phyloP scores from a whole-genome alignment of 2,329 filamentous ascomycete species.

The Pseudophaeomoniella oleicola region DNA sequence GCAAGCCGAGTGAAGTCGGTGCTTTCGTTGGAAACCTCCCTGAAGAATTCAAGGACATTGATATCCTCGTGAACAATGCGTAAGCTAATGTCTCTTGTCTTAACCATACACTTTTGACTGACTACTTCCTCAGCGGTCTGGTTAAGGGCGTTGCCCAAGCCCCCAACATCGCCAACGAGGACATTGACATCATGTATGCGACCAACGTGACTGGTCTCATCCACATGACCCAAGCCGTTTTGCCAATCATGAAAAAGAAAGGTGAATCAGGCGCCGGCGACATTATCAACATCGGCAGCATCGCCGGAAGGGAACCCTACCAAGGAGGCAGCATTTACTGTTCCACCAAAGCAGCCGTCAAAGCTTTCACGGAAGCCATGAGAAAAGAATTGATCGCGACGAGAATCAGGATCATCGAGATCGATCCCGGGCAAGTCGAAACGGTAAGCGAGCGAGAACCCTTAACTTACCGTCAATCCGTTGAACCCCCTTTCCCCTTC shows the following conservation, averaged over 20 bases:
- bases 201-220: conserved; percentile 94
- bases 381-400: conserved; percentile 71
- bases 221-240: conserved; percentile 85
- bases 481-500: too few relatives aligned
- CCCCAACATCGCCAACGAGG: conserved; percentile 65
- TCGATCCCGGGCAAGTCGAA: conserved; percentile 88
- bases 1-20: conserved; percentile 58
- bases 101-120: conserved; percentile 2
- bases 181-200: conserved; percentile 75
- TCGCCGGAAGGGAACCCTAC: conserved; percentile 81
- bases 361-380: conserved; percentile 69
- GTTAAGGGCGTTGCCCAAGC: conserved; percentile 80
- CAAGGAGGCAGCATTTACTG: conserved; percentile 82
- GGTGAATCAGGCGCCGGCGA: conserved; percentile 65
- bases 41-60: conserved; percentile 67
- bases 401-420: conserved; percentile 68
- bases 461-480: too few relatives aligned
- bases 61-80: conserved; percentile 95
- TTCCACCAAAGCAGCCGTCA: conserved; percentile 78
- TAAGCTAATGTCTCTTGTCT: conserved; percentile 33
- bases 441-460: conserved; percentile 55
- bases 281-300: conserved; percentile 89
- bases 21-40: conserved; percentile 61
- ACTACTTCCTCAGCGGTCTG: conserved; percentile 47
- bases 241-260: conserved; percentile 62